These are phyloP conservation scores for Leccinum sublutescens DNA, from an alignment of 768 basidiomycete genomes.

Conservation along the genomic window DNA sequence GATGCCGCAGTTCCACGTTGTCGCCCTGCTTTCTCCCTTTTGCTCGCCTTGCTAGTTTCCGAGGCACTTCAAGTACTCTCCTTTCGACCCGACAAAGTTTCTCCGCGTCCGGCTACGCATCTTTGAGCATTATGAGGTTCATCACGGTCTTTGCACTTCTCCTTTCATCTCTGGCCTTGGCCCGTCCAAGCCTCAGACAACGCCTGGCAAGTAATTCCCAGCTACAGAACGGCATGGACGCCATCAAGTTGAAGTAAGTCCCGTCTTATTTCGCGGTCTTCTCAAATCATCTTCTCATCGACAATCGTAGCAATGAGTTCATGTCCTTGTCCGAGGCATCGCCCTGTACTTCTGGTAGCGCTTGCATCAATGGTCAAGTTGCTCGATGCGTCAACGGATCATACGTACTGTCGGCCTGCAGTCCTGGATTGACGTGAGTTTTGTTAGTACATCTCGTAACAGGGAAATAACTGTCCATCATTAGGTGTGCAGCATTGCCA, in stretches of 20 bases:
- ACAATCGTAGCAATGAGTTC: constrained; percentile 22
- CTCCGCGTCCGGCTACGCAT: constrained; percentile 1
- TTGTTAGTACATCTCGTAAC: not conserved
- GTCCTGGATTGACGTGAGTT: constrained; percentile 19
- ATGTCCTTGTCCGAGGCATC: constrained; percentile 24
- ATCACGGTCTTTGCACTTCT: constrained; percentile 34
- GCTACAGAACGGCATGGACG: constrained; percentile 42
- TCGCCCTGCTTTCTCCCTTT: not conserved
- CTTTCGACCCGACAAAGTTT: not conserved
- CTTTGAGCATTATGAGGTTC: constrained; percentile 36
- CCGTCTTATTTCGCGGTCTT: not conserved
- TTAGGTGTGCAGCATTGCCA: constrained; percentile 43
- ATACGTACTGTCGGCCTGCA: constrained; percentile 27
- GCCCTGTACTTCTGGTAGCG: constrained; percentile 39
- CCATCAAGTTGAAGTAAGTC: constrained; percentile 41
- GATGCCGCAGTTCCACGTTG: not conserved
- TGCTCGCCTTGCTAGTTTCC: constrained; percentile 9
- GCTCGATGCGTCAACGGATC: constrained; percentile 55
- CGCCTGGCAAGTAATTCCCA: constrained; percentile 24
- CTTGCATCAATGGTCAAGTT: constrained; percentile 49
- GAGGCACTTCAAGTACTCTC: constrained; percentile 15
- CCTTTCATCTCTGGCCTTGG: constrained; percentile 30
- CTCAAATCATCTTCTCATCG: not conserved
- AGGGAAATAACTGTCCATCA: not conserved
- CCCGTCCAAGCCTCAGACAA: constrained; percentile 37